These are phyloP conservation scores for Sporothrix pallida DNA, from an alignment of 2,329 filamentous ascomycete species.

Conservation along the genomic window DNA sequence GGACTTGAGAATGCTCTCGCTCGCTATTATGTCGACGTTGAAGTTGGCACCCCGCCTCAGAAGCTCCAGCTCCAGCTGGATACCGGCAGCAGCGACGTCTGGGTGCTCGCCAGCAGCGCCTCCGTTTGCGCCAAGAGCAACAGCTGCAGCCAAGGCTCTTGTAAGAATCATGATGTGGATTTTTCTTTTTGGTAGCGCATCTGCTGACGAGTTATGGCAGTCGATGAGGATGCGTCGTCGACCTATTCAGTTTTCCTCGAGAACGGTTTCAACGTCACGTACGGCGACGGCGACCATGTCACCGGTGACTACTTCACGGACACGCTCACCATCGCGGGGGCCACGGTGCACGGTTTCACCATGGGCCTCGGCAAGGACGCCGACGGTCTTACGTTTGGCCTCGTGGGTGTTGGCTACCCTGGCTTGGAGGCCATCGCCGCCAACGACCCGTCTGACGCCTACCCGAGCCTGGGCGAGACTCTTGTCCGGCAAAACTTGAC, in stretches of 20 bases:
- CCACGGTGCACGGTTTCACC: not conserved
- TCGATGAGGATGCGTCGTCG: slow-evolving; percentile 8
- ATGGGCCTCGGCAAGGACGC: slow-evolving; percentile 12
- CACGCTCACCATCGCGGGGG: slow-evolving; percentile 6
- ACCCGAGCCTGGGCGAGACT: slow-evolving; percentile 12
- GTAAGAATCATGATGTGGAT: slow-evolving; percentile 18
- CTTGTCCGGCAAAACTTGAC: slow-evolving; percentile 13
- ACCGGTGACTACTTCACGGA: slow-evolving; percentile 14
- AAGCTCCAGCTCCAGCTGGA: slow-evolving; percentile 17
- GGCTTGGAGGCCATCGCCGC: slow-evolving; percentile 6
- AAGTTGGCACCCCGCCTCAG: slow-evolving; percentile 7
- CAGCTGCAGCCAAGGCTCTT: slow-evolving; percentile 10
- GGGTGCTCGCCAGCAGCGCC: slow-evolving; percentile 12
- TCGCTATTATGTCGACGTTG: slow-evolving; percentile 15
- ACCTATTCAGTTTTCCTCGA: not conserved
- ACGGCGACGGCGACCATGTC: slow-evolving; percentile 8
- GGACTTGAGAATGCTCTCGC: not conserved
- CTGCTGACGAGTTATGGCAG: slow-evolving; percentile 10
- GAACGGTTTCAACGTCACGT: slow-evolving; percentile 14
- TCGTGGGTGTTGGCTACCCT: slow-evolving; percentile 11
- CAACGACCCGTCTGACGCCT: not conserved
- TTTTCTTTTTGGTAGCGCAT: slow-evolving; percentile 6
- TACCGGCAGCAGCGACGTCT: slow-evolving; percentile 18
- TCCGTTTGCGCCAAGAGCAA: slow-evolving; percentile 3
- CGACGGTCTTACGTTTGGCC: slow-evolving; percentile 1